Conservation (phyloP, 2,329 filamentous ascomycete genomes). For the Penicillium sp. region DNA sequence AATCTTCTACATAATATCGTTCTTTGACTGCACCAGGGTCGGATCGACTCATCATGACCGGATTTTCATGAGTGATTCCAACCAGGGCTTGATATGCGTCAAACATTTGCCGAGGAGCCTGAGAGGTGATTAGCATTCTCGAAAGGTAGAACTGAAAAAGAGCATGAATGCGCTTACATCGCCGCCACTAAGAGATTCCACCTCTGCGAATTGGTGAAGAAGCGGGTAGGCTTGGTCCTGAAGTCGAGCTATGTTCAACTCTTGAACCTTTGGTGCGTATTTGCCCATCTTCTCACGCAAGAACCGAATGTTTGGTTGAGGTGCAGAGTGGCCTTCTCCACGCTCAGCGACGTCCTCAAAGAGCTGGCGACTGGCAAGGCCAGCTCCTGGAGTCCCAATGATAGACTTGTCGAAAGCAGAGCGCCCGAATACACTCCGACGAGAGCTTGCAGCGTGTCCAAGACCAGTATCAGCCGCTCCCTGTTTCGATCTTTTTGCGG, state of each 20-base stretch:
- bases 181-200: constrained; percentile 65
- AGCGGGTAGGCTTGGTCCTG: constrained; percentile 64
- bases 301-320: constrained; percentile 65
- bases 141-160: too few species aligned
- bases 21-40: constrained; percentile 64
- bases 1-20: constrained; percentile 68
- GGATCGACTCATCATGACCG: constrained; percentile 53
- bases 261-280: constrained; percentile 71
- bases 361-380: constrained; percentile 55
- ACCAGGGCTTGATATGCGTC: constrained; percentile 79
- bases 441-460: constrained; percentile 30
- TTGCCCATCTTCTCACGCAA: constrained; percentile 77
- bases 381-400: constrained; percentile 68
- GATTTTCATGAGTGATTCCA: constrained; percentile 68
- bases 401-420: constrained; percentile 75
- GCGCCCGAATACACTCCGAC: constrained; percentile 58
- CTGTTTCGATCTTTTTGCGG: constrained; percentile 36
- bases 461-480: constrained; percentile 43
- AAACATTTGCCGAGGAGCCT: constrained; percentile 66
- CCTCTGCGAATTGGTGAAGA: constrained; percentile 66
- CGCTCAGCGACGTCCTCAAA: constrained; percentile 63
- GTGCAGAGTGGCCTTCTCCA: constrained; percentile 46
- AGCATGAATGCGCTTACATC: constrained; percentile 48
- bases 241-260: constrained; percentile 67
- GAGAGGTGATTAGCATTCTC: constrained; percentile 14